Percentiles rank a stretch among this genome's conserved stretches.
These are phyloP conservation scores for Metarhizium sp. DNA, from an alignment of 2,329 filamentous ascomycete genomes.

Conservation along the genomic window DNA sequence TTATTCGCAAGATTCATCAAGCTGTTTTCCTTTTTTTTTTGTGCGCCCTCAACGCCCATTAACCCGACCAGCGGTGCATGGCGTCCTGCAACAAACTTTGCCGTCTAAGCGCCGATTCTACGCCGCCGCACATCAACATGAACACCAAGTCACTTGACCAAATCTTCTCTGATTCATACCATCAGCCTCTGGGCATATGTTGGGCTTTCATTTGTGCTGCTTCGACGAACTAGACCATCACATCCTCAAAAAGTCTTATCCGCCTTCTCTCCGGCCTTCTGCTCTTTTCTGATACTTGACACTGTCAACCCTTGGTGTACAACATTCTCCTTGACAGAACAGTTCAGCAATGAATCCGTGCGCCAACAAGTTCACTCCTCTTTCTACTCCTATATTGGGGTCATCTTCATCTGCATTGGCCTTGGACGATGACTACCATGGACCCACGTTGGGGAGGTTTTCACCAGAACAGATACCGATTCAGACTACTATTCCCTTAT, in stretches of 20 bases:
- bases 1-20: background rate
- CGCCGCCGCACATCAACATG: background rate
- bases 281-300: background rate
- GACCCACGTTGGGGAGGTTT: background rate
- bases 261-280: background rate
- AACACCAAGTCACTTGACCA: background rate
- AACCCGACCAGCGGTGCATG: background rate
- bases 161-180: background rate
- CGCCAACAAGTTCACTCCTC: conserved; percentile 5
- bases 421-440: background rate
- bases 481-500: background rate
- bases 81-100: background rate
- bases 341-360: conserved; percentile 5
- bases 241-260: background rate
- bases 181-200: background rate
- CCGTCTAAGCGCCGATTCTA: background rate
- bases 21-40: background rate
- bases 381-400: background rate
- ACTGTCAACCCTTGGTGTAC: background rate
- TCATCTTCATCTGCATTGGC: background rate
- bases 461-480: background rate
- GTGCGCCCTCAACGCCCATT: background rate
- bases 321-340: background rate
- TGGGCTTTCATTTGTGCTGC: background rate
- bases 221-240: background rate